Conservation (phyloP, 1,139 yeast genomes). For the Taphrina communis region DNA sequence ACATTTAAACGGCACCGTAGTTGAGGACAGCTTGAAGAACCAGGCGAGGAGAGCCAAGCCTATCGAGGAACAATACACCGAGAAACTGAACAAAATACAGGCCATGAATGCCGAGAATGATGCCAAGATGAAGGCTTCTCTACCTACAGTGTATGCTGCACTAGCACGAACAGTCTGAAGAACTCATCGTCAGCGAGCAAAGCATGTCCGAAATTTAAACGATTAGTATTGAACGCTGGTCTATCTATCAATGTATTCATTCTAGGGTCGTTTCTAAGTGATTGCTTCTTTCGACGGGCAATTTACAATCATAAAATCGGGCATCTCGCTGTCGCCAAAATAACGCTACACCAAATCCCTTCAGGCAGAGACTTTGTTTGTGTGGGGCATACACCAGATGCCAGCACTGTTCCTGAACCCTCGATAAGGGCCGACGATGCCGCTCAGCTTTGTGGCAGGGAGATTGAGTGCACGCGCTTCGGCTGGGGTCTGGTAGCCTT, state of each 20-base stretch:
- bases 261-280: neutral
- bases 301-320: neutral
- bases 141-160: neutral
- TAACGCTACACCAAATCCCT: too few species aligned
- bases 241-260: neutral
- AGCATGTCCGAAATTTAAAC: neutral
- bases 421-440: conserved; percentile 8
- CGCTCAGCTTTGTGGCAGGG: conserved; percentile 7
- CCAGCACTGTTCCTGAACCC: conserved; percentile 23
- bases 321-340: neutral
- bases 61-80: neutral
- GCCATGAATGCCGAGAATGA: neutral
- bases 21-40: conserved; percentile 2
- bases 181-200: neutral
- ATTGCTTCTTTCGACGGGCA: neutral
- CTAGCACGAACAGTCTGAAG: neutral
- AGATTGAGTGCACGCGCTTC: conserved; percentile 8
- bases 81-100: neutral
- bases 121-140: neutral
- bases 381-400: conserved; percentile 17
- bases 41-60: conserved; percentile 1
- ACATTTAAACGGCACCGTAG: neutral
- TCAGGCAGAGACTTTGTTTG: conserved; percentile 4
- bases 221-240: neutral
- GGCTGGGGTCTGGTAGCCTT: conserved; percentile 18